Evolutionary conservation across 176 grass and related monocot species (phyloP).

Genomic region (Zizania latifolia): DNA sequence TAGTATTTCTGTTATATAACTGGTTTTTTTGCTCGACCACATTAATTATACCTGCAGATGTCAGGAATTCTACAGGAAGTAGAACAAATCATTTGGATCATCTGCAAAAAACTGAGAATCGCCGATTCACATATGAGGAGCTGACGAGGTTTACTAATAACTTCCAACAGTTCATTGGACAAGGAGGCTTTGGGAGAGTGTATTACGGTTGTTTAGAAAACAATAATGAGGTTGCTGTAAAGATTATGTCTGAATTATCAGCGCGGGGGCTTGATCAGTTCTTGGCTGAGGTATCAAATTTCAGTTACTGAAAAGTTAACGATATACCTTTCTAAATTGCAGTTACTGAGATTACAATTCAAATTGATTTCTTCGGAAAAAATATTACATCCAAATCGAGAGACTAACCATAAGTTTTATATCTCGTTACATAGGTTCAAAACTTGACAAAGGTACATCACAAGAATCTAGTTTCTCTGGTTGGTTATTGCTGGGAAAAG

Average conservation of each 20-base stretch:
- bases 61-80: not conserved
- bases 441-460: conserved; percentile 29
- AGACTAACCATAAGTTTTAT: not conserved
- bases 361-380: too few species aligned
- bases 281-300: conserved; percentile 30
- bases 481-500: conserved; percentile 29
- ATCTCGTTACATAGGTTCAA: not conserved
- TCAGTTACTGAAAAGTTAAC: too few species aligned
- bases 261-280: conserved; percentile 20
- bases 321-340: too few species aligned
- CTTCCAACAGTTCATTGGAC: conserved; percentile 15
- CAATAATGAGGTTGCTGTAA: conserved; percentile 31
- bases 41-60: not conserved
- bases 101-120: conserved; percentile 3
- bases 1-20: not conserved
- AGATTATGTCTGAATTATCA: conserved; percentile 31
- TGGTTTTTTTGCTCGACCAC: too few species aligned
- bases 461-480: conserved; percentile 22
- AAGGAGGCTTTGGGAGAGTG: conserved; percentile 34
- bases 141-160: conserved; percentile 20
- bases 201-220: conserved; percentile 39
- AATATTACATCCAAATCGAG: not conserved
- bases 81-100: not conserved
- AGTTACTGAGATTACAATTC: too few species aligned
- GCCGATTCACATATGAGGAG: conserved; percentile 31